These are phyloP conservation scores for Fraxinus ornus DNA, from an alignment of 305 asterid species.

Conservation along the genomic window DNA sequence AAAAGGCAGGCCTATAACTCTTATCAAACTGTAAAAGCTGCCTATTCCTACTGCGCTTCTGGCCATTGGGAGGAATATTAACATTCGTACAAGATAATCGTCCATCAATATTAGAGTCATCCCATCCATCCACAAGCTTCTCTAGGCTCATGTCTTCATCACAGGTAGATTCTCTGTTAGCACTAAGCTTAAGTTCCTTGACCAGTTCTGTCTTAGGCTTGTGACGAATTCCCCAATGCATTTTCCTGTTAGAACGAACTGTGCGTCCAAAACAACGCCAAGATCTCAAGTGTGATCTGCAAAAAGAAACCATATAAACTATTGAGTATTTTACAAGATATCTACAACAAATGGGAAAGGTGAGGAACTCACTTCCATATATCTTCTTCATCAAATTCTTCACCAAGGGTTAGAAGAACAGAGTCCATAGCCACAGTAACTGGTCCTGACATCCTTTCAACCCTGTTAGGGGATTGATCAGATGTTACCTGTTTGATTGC, in stretches of 20 bases:
- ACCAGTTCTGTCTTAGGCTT: conserved; percentile 72
- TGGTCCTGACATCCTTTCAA: conserved; percentile 43
- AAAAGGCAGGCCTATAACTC: conserved; percentile 90
- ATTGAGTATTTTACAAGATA: not conserved
- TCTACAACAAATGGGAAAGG: conserved; percentile 15
- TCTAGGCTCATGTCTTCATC: conserved; percentile 53
- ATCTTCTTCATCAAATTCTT: conserved; percentile 40
- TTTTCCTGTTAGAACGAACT: conserved; percentile 39
- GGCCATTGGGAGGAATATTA: conserved; percentile 28
- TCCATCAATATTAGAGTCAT: conserved; percentile 35
- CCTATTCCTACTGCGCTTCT: conserved; percentile 34
- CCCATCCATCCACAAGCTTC: conserved; percentile 59
- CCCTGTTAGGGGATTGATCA: conserved; percentile 29
- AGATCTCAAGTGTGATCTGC: conserved; percentile 65
- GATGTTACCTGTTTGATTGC: conserved; percentile 29
- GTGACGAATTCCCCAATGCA: conserved; percentile 78
- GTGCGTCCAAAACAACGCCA: conserved; percentile 53
- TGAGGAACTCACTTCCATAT: conserved; percentile 59
- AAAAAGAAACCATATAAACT: conserved; percentile 25
- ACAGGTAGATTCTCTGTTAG: conserved; percentile 45
- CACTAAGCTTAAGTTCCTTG: conserved; percentile 80
- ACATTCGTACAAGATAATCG: conserved; percentile 30
- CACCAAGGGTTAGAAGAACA: conserved; percentile 48
- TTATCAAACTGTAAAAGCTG: conserved; percentile 89
- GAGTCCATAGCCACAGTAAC: conserved; percentile 66